Evolutionary conservation across 2,329 filamentous ascomycete species (phyloP).

Genomic region (Cytospora mali): DNA sequence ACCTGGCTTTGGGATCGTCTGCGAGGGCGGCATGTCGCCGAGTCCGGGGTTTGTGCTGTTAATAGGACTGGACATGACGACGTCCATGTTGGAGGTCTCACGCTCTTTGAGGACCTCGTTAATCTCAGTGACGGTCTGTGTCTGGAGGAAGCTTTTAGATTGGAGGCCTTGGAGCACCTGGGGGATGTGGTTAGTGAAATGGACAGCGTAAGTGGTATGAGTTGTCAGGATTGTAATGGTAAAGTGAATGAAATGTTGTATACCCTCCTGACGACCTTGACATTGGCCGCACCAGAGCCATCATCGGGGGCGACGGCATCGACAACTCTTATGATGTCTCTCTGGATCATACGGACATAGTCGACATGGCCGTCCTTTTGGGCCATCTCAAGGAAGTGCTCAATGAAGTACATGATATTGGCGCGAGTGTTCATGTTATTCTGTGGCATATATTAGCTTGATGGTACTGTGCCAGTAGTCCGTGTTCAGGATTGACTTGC

Average conservation of each 20-base stretch:
- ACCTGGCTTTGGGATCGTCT: constrained; percentile 42
- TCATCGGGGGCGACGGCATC: constrained; percentile 89
- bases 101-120: constrained; percentile 82
- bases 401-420: constrained; percentile 99
- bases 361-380: constrained; percentile 73
- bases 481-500: constrained; percentile 47
- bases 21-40: constrained; percentile 45
- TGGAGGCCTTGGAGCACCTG: constrained; percentile 72
- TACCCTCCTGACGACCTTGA: constrained; percentile 87
- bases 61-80: constrained; percentile 54
- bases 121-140: constrained; percentile 75
- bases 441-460: constrained; percentile 43
- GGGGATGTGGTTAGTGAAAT: background rate
- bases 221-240: background rate
- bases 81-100: constrained; percentile 64
- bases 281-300: constrained; percentile 86
- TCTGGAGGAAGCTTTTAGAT: constrained; percentile 71
- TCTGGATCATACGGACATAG: constrained; percentile 92
- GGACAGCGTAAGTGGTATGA: too few relatives aligned
- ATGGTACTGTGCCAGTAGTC: constrained; percentile 1
- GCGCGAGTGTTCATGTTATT: constrained; percentile 96
- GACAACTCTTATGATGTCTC: constrained; percentile 88
- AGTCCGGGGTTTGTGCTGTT: constrained; percentile 45
- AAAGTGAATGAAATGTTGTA: background rate
- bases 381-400: constrained; percentile 88